Evolutionary conservation across 78 protist species (phyloP), one percentile per base, ranked within the genome.

Genomic region (Dictyostelium capitatum): DNA sequence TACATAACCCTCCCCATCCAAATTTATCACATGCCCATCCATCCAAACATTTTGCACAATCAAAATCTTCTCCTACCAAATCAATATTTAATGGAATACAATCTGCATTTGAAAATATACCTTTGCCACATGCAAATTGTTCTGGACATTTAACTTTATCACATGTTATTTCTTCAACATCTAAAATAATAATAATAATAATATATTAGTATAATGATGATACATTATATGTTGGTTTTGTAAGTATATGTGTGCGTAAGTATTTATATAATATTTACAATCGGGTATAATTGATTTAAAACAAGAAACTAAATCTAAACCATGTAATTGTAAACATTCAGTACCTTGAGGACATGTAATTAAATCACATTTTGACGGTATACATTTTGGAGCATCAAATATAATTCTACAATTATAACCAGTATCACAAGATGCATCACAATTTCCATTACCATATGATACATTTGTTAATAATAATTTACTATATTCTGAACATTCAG

Each of bases 1-100:
- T 72, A 73, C 91, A 83, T n/a, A 83, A 9, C 0, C 67, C 79
- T 56, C 91, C 91, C 91, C 91, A 83, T 10, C 91, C 91, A 83
- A 83, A 83, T 83, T 43, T 25, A 54, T 83, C 91, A 56, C 91
- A 83, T 51, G 15, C 73, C 64, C 79, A 83, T 10, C 46, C 56
- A 5, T 3, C n/a, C 10, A 81, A 81, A 56, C 91, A 83, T 4
- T 14, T 4, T 1, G 28, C 20, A 43, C 91, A 83, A 43, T 73
- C 46, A 25, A 70, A 72, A 20, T 25, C 43, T 73, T 14, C 20
- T 12, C 69, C 80, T 23, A 72, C n/a, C 11, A 41, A 54, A 56
- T 83, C 91, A 43, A 32, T 41, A 15, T 67, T 37, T 2, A 25
- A 14, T 54, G 91, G 91, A 14, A 83, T 25, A 83, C 91, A 83